Evolutionary conservation across 805 yeast species (phyloP), one percentile per base, ranked within the genome.

Genomic region (Suhomyces sp.): DNA sequence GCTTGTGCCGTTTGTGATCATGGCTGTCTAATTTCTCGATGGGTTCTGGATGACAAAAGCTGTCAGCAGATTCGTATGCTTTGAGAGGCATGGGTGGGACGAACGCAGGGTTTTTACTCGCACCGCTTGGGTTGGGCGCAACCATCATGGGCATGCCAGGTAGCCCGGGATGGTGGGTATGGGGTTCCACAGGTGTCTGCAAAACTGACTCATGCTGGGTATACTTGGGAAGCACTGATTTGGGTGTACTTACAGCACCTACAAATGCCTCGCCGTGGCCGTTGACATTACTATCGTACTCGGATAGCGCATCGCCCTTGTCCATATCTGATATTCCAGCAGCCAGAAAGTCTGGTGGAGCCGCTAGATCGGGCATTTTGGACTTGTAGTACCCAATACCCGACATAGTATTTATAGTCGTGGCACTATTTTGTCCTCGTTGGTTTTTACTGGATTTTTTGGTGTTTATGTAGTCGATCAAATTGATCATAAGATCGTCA

Each of bases 401-500:
- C 12, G 8, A 12, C n/a, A 12, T 12, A 12, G 10, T 12, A 27
- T 27, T 27, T 3, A 4, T 12, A 2, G 31, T n/a, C n/a, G n/a
- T 10, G 12, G 31, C 31, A 19, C 19, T 17, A n/a, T 6, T 31
- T 12, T 17, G 39, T 13, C 6, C 35, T 35, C 40, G 40, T 15
- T 35, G 41, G 41, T 37, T 13, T 37, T 19, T 17, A 19, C 9
- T 37, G 12, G 40, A 15, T 13, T 50, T 50, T n/a, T 52, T 54
- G 48, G 45, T 17, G 24, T 44, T 44, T 21, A 49, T n/a, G 20
- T 46, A 49, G n/a, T 56, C 60, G 41, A 54, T 58, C 46, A 65
- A 55, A 21, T 46, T 52, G 43, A 59, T 35, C 41, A 65, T 46
- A 8, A 62, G 45, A 29, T 63, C 57, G 44, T 64, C 70, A 39